These are phyloP conservation scores for bread wheat (Triticum aestivum) DNA, from an alignment of 176 grass and related monocot species.

Conservation along the genomic window DNA sequence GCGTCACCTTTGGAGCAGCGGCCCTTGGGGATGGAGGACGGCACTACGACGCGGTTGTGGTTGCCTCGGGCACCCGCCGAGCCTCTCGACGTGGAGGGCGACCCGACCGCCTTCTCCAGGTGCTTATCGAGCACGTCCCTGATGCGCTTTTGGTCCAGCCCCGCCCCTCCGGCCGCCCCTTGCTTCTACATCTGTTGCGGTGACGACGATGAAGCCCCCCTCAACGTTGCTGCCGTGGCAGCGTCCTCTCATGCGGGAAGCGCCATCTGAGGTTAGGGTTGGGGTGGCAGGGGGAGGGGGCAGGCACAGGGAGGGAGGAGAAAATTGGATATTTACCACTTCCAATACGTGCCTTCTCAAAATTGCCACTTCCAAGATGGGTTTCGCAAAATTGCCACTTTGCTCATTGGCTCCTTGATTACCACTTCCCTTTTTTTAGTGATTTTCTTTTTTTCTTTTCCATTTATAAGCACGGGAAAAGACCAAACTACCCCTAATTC, in stretches of 20 bases:
- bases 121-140: slow-evolving; percentile 70
- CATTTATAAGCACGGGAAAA: no score
- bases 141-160: slow-evolving; percentile 64
- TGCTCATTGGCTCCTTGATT: no score
- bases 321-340: no score
- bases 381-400: no score
- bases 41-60: slow-evolving; percentile 50
- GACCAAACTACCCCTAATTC: no score
- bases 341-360: no score
- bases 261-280: slow-evolving; percentile 49
- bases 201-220: no score
- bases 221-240: background rate
- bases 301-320: no score
- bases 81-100: slow-evolving; percentile 58
- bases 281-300: background rate
- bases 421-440: no score
- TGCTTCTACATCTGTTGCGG: slow-evolving; percentile 52
- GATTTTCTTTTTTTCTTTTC: no score
- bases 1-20: slow-evolving; percentile 46
- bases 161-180: slow-evolving; percentile 30
- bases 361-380: no score
- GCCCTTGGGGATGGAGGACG: slow-evolving; percentile 53
- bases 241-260: slow-evolving; percentile 29
- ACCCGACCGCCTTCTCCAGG: slow-evolving; percentile 53
- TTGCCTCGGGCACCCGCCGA: slow-evolving; percentile 34